A percentile compares a stretch with the other conserved stretches of the same genome.
phyloP scores from a whole-genome alignment of 768 basidiomycete genomes.

The Serendipita indica region DNA sequence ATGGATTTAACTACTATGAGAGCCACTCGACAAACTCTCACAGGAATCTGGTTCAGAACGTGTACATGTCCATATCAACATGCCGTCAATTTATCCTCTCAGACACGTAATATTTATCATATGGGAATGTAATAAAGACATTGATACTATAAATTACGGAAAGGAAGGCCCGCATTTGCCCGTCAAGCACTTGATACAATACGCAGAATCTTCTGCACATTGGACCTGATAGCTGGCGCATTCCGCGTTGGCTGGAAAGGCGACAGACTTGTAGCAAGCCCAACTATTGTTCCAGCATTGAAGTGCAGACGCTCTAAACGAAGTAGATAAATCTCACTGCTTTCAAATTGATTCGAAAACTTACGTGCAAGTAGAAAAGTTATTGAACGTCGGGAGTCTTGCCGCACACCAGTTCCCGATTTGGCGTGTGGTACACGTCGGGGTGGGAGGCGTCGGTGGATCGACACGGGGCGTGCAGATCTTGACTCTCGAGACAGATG shows the following conservation, averaged over 20 bases:
- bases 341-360: background rate
- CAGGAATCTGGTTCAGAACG: too few species aligned
- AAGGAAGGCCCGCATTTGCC: slow-evolving; percentile 5
- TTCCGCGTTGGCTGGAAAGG: background rate
- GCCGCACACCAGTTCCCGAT: slow-evolving; percentile 5
- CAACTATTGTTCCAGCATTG: slow-evolving; percentile 6
- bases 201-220: background rate
- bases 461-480: slow-evolving; percentile 24
- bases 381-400: slow-evolving; percentile 4
- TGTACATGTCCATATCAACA: too few species aligned
- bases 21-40: too few species aligned
- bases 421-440: background rate
- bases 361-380: slow-evolving; percentile 6
- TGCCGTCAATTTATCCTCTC: too few species aligned
- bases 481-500: slow-evolving; percentile 36
- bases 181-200: background rate
- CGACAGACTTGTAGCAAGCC: background rate
- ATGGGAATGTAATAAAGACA: too few species aligned
- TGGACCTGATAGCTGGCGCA: slow-evolving; percentile 2
- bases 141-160: background rate
- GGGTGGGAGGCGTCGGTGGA: background rate
- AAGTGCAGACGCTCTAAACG: background rate
- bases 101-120: too few species aligned
- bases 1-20: too few species aligned
- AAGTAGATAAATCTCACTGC: background rate